Conservation (phyloP, 2,329 filamentous ascomycete genomes). For the Hypoxylon sp. region DNA sequence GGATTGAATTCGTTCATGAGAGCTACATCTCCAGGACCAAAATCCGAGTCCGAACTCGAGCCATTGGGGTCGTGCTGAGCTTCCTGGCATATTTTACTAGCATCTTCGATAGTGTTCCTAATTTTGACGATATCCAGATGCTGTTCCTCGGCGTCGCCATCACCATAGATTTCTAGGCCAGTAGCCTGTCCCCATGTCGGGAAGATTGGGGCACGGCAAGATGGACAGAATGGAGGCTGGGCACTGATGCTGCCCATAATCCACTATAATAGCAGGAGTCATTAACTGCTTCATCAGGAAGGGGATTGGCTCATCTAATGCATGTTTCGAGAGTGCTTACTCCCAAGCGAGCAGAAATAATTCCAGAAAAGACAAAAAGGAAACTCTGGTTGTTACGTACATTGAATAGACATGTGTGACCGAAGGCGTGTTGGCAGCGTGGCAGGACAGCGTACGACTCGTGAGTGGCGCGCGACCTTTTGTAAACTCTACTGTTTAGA, state of each 20-base stretch:
- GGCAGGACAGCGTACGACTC: constrained; percentile 19
- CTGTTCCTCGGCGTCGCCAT: background rate
- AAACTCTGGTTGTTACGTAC: no score
- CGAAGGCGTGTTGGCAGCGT: constrained; percentile 28
- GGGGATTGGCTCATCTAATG: no score
- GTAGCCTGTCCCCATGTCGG: background rate
- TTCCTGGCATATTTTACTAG: no score
- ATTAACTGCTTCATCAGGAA: no score
- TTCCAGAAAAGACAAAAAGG: no score
- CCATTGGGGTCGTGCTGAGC: no score
- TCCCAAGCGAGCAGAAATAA: no score
- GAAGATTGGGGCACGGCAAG: background rate
- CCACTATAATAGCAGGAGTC: no score
- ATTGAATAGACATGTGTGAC: background rate
- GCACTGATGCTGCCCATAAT: background rate
- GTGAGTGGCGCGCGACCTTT: constrained; percentile 1
- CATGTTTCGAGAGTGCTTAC: no score
- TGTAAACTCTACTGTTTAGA: background rate
- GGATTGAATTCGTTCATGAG: no score
- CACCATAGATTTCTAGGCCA: background rate
- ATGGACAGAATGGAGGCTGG: background rate
- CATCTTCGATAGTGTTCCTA: background rate
- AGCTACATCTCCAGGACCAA: no score
- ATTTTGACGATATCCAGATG: background rate
- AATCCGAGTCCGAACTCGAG: no score